These are phyloP conservation scores for Mycena polygramma DNA, from an alignment of 768 basidiomycete genomes.

Conservation along the genomic window DNA sequence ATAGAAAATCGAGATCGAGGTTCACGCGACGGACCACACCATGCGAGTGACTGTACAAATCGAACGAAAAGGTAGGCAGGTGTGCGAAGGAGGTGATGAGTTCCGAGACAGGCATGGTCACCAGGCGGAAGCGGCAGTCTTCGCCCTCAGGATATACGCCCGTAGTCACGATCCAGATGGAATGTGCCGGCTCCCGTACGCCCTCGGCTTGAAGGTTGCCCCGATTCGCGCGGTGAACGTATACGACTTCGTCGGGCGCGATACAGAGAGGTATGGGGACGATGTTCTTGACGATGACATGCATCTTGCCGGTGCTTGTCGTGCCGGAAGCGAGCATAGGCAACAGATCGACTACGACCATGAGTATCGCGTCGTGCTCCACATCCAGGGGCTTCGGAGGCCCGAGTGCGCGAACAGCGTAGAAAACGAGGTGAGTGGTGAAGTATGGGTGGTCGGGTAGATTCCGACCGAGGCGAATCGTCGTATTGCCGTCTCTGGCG, in stretches of 20 bases:
- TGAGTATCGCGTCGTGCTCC: conserved; percentile 5
- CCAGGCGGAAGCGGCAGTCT: not conserved
- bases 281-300: conserved; percentile 1
- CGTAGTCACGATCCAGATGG: conserved; percentile 8
- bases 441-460: conserved; percentile 4
- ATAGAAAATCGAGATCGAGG: conserved; percentile 6
- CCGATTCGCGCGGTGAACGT: not conserved
- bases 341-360: conserved; percentile 6
- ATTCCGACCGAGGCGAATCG: conserved; percentile 11
- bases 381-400: not conserved
- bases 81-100: not conserved
- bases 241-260: not conserved
- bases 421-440: conserved; percentile 1
- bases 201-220: not conserved
- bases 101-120: not conserved
- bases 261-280: conserved; percentile 6
- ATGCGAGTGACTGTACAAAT: conserved; percentile 5
- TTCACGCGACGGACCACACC: conserved; percentile 5
- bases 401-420: conserved; percentile 5
- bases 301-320: not conserved
- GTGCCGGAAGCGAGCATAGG: not conserved
- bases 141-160: not conserved
- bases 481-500: conserved; percentile 3
- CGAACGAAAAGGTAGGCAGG: not conserved
- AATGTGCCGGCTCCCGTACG: conserved; percentile 2